phyloP scores from a whole-genome alignment of 2,329 filamentous ascomycete genomes.

The Aspergillaceae sp. region DNA sequence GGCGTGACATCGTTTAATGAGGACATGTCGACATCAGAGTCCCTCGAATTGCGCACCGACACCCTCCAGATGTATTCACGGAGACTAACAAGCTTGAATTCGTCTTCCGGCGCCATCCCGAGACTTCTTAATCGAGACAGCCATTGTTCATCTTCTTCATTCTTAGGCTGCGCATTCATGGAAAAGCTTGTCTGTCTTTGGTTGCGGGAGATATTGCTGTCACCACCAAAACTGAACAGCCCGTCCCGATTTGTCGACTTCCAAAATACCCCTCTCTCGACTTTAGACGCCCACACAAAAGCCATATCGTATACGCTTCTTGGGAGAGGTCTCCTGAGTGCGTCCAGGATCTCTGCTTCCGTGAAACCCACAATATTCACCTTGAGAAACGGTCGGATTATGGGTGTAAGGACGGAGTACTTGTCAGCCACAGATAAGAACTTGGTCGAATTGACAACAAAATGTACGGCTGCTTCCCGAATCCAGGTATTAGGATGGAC shows the following conservation, averaged over 20 bases:
- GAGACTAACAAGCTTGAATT: slow-evolving; percentile 77
- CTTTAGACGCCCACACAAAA: slow-evolving; percentile 72
- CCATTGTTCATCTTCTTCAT: slow-evolving; percentile 93
- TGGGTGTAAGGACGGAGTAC: slow-evolving; percentile 71
- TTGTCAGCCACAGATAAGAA: slow-evolving; percentile 72
- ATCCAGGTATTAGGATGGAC: slow-evolving; percentile 96
- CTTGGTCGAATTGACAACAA: slow-evolving; percentile 66
- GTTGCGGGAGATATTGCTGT: slow-evolving; percentile 49
- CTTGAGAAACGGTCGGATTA: slow-evolving; percentile 75
- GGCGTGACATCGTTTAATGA: slow-evolving; percentile 61
- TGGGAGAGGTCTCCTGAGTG: slow-evolving; percentile 71
- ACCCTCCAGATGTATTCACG: slow-evolving; percentile 88
- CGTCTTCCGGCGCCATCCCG: slow-evolving; percentile 73
- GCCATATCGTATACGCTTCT: slow-evolving; percentile 77
- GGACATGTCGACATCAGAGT: slow-evolving; percentile 31
- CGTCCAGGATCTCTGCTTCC: slow-evolving; percentile 67
- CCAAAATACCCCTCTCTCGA: slow-evolving; percentile 82
- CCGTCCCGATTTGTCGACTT: slow-evolving; percentile 62
- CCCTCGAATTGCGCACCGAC: slow-evolving; percentile 59
- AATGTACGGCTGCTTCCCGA: slow-evolving; percentile 76
- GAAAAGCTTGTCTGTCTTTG: slow-evolving; percentile 35
- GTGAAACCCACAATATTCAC: slow-evolving; percentile 60
- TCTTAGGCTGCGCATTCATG: slow-evolving; percentile 59
- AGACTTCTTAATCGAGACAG: slow-evolving; percentile 74
- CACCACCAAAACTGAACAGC: slow-evolving; percentile 57